These are phyloP conservation scores for Geotrichum phurueaensis DNA, from an alignment of 1,139 yeast species.

Conservation along the genomic window DNA sequence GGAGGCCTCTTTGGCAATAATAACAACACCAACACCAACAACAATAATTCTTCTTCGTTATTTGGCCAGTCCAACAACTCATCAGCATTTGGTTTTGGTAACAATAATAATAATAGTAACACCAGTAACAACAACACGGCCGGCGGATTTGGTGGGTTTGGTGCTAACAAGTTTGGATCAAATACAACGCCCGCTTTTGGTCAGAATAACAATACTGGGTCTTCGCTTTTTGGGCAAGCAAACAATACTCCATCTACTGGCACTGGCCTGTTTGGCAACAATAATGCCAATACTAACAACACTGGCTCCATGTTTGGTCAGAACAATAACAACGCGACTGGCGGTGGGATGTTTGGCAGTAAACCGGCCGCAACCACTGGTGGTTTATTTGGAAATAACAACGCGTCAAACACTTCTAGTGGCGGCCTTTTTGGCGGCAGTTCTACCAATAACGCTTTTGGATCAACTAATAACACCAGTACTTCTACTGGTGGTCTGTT, in stretches of 20 bases:
- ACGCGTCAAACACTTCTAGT: constrained; percentile 22
- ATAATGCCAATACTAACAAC: neutral
- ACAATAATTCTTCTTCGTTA: constrained; percentile 23
- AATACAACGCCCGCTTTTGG: neutral
- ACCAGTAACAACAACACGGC: constrained; percentile 4
- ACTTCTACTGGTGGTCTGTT: constrained; percentile 31
- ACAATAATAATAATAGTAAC: constrained; percentile 16
- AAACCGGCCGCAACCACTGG: constrained; percentile 21
- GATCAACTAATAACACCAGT: constrained; percentile 20
- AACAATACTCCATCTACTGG: constrained; percentile 20
- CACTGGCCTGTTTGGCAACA: constrained; percentile 30
- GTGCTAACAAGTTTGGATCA: neutral
- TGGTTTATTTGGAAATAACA: constrained; percentile 24
- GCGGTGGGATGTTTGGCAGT: constrained; percentile 41
- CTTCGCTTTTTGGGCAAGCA: neutral
- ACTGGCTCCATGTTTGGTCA: neutral
- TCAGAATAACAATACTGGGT: neutral
- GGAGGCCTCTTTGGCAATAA: constrained; percentile 3
- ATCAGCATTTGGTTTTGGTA: constrained; percentile 17
- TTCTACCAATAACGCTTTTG: constrained; percentile 20
- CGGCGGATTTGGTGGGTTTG: neutral
- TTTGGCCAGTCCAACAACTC: neutral
- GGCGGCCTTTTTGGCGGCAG: constrained; percentile 18
- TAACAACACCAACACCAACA: too few species aligned
- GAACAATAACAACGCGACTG: constrained; percentile 20